Evolutionary conservation across 768 basidiomycete genomes (phyloP).

Genomic region (Boletus rubescentipes): DNA sequence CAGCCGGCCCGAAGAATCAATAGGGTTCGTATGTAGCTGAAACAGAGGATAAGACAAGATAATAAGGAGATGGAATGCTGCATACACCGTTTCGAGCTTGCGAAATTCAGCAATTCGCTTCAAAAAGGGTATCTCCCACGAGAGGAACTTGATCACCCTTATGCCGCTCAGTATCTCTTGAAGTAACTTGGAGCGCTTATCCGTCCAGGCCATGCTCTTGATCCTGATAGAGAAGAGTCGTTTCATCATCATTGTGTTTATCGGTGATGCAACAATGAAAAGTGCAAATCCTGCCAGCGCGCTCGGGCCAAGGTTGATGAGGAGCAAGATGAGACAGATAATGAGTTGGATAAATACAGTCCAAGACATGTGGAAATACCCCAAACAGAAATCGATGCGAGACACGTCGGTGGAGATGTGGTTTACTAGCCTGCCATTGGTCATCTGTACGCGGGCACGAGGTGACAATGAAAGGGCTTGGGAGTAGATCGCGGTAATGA

Average conservation of each 20-base stretch:
- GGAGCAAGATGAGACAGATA: conserved; percentile 72
- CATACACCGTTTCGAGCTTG: conserved; percentile 64
- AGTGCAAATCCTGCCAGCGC: conserved; percentile 56
- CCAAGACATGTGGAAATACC: conserved; percentile 83
- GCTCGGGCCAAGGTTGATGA: conserved; percentile 67
- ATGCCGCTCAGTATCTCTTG: conserved; percentile 90
- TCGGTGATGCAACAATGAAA: conserved; percentile 69
- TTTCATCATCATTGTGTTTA: conserved; percentile 75
- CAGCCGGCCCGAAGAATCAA: conserved; percentile 64
- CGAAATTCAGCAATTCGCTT: conserved; percentile 69
- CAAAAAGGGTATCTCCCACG: conserved; percentile 84
- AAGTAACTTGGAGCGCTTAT: conserved; percentile 83
- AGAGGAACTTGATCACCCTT: conserved; percentile 91
- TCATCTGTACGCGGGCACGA: conserved; percentile 73
- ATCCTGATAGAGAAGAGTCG: conserved; percentile 54
- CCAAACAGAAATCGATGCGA: conserved; percentile 83
- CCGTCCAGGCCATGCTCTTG: conserved; percentile 86
- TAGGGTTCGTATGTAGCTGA: conserved; percentile 63
- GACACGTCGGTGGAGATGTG: conserved; percentile 93
- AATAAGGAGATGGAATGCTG: conserved; percentile 3
- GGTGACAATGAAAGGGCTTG: conserved; percentile 74
- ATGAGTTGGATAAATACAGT: conserved; percentile 72
- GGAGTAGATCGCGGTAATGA: conserved; percentile 85
- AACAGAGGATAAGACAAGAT: background rate
- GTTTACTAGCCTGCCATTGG: conserved; percentile 89